Evolutionary conservation across 371 early-diverging fungal species (phyloP), one percentile per base, ranked within the genome.

Genomic region (Batkoa obscura): DNA sequence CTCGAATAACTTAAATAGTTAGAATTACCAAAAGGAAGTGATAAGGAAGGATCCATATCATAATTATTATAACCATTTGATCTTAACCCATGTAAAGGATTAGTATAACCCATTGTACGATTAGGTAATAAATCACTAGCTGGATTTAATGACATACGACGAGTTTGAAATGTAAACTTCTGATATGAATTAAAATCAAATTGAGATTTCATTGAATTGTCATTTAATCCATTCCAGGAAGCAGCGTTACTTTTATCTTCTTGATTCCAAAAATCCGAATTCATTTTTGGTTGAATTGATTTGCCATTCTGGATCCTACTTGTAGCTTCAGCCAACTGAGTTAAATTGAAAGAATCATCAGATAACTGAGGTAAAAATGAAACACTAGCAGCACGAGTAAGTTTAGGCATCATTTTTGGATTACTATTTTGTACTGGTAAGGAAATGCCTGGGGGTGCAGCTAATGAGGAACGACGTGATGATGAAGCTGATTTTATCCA

Each of bases 91-190:
- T 34, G n/a, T 6, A 53, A 37, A 34, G 32, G 10, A 39, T 10
- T 35, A 38, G 53, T n/a, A 2, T 15, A 17, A 35, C 53, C 30
- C 4, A 23, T 2, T 12, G 5, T 53, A 30, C 53, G 53, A 10
- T 36, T 4, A 6, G 32, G 4, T 12, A 39, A 39, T 5, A 53
- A 38, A 8, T 39, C 53, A 37, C 17, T 38, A 37, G 9, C 10
- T 8, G 53, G 53, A 23, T 53, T 53, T 10, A 12, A 53, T 3
- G 53, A 53, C 53, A 53, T 53, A 38, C 53, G 53, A 30, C 53
- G 53, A 38, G 35, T 36, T 5, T 36, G 53, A 12, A 53, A 38
- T 13, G 30, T n/a, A 38, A 15, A n/a, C 6, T 39, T 39, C 10
- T 53, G 35, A 30, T 38, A 38, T 13, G 53, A 9, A 37, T 3